Base-by-base conservation (phyloP, 345 rosid genomes). In the Ailanthus altissimus region DNA sequence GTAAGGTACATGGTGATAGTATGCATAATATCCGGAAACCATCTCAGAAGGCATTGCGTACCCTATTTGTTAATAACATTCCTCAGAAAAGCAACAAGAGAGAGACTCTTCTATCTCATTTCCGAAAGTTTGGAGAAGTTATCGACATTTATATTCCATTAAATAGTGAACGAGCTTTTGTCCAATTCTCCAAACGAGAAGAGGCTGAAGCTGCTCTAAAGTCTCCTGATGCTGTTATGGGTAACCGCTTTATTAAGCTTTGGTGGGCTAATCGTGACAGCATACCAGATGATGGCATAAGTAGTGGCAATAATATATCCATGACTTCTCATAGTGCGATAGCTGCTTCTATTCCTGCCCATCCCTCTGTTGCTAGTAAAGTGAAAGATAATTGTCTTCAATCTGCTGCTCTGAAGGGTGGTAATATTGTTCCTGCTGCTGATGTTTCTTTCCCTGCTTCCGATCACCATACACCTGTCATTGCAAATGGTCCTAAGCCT, bases 161-260 rank as follows among this genome's bases (percentile, higher is more conserved):
- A 56, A 92, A 89, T 76, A 87, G 90, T 81, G 97, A 92, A 70
- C 84, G 93, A 68, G 99, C 99, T 78, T 96, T 94, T 87, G 92
- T 96, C 45, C 99, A 96, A 83, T 96, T 94, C 84, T 93, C 97
- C 3, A 94, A 81, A 76, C 91, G 95, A 73, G 98, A 96, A 83
- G 97, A 92, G 78, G 98, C 98, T 58, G 99, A 96, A 82, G 93
- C 98, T 84, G 99, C 98, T 78, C 86, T 96, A 64, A 86, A 77
- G 81, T 88, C 99, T 74, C 99, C 98, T 79, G 98, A 96, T 90
- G 99, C 98, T 81, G 97, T 96, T 67, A 96, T 96, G 99, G 99
- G 98, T 68, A 96, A 96, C 83, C 97, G 98, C 66, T 96, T 96
- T 84, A 91, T 96, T 85, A 96, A 89, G 85, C 88, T 96, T 68